Evolutionary conservation across 129 eudicot species (phyloP), one percentile per base, ranked within the genome.

Genomic region (Centaurea solstitialis): DNA sequence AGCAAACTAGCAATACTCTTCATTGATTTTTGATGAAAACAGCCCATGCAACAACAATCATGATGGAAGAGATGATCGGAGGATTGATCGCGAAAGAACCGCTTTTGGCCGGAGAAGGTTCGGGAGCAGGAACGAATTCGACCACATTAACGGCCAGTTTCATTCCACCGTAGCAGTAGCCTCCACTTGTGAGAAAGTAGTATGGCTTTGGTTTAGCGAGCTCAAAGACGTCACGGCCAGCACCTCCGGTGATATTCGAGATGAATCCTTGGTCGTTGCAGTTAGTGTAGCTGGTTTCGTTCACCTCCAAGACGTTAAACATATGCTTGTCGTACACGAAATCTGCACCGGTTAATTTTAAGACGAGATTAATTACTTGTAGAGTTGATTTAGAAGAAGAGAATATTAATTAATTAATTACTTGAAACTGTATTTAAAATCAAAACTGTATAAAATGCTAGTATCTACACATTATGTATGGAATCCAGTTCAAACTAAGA

Each of bases 151-250:
- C 85, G 10, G 87, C 88, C 43, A 89, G 47, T 72, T 86, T 89
- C 88, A 89, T 76, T 12, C 93, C 92, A 12, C 69, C 64, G 68
- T 43, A 87, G 50, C 90, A 89, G 73, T 87, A 89, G 68, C 93
- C 92, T 39, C 90, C 88, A 47, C 91, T 81, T 68, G 87, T 66
- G 41, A 89, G 72, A 68, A 87, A 90, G 78, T 87, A 90, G 70
- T 90, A 87, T 13, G 84, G 83, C 65, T 78, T 90, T 13, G 89
- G 83, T 22, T 74, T 72, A 7, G 76, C 80, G 17, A 90, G 89
- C 65, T 90, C 79, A 72, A 76, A 87, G 35, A 90, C 93, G 38
- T 90, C 91, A 53, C 91, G 84, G 0, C 93, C 89, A 17, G 77
- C 81, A 0, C 93, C 91, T 50, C 79, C 75, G 0, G 86, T 87